Conservation (phyloP, 2,329 filamentous ascomycete genomes). For the Pseudocercospora ulei region DNA sequence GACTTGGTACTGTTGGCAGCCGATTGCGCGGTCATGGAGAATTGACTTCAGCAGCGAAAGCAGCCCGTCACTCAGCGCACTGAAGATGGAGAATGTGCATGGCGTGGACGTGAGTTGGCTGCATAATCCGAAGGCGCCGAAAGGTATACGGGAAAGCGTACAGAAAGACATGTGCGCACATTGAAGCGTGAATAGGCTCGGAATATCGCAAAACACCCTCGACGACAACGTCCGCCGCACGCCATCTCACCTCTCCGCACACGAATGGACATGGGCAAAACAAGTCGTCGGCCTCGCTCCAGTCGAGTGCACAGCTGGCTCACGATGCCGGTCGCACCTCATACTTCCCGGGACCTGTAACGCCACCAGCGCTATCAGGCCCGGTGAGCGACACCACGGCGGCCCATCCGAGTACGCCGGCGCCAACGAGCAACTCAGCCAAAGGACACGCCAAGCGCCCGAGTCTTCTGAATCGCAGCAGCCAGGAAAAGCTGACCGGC, state of each 20-base stretch:
- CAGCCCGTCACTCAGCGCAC: constrained; percentile 14
- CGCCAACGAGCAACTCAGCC: constrained; percentile 13
- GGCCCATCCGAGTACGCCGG: constrained; percentile 20
- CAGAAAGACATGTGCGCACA: constrained; percentile 7
- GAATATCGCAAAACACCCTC: constrained; percentile 9
- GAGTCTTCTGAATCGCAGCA: constrained; percentile 37
- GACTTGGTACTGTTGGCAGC: constrained; percentile 5
- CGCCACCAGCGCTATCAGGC: constrained; percentile 20
- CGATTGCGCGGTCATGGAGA: constrained; percentile 15
- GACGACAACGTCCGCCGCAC: constrained; percentile 10
- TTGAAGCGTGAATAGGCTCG: constrained; percentile 1
- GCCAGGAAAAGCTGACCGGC: constrained; percentile 33
- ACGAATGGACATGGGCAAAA: background rate
- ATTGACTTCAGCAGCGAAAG: constrained; percentile 15
- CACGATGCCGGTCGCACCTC: constrained; percentile 13
- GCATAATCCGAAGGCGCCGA: constrained; percentile 17
- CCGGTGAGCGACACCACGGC: constrained; percentile 23
- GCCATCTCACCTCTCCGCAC: constrained; percentile 7
- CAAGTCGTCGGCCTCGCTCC: constrained; percentile 2
- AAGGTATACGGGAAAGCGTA: constrained; percentile 14
- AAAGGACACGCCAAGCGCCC: constrained; percentile 33
- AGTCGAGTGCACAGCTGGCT: constrained; percentile 8
- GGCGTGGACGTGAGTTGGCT: constrained; percentile 24
- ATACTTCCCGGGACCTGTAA: constrained; percentile 22
- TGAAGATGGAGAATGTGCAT: constrained; percentile 23